A percentile compares a stretch with the other conserved stretches of the same genome.
phyloP scores from a whole-genome alignment of 371 early-diverging fungal genomes.

The Mucor piriformis region DNA sequence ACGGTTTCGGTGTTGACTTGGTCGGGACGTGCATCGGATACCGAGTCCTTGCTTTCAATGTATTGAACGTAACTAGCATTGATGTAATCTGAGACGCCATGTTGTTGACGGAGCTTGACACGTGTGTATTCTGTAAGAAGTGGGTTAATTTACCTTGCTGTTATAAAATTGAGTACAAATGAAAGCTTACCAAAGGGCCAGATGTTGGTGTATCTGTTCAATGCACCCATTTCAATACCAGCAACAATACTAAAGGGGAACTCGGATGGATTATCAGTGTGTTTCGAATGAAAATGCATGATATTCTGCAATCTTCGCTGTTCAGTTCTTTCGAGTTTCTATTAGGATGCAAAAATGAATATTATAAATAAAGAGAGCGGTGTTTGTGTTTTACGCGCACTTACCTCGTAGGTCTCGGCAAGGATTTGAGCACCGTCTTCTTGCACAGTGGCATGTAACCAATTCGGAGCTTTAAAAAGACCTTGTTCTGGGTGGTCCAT shows the following conservation, averaged over 20 bases:
- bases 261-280: conserved; percentile 39
- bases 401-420: conserved; percentile 52
- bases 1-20: conserved; percentile 23
- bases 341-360: background rate
- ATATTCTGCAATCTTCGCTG: conserved; percentile 65
- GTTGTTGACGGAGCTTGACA: conserved; percentile 38
- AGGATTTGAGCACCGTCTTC: conserved; percentile 38
- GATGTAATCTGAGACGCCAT: conserved; percentile 73
- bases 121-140: conserved; percentile 56
- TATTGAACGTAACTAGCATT: conserved; percentile 69
- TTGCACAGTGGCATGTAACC: conserved; percentile 32
- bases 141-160: conserved; percentile 9
- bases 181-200: conserved; percentile 68
- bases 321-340: conserved; percentile 63
- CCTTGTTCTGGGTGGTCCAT: conserved; percentile 1
- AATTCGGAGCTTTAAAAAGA: conserved; percentile 28
- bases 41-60: conserved; percentile 47
- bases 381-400: conserved; percentile 29
- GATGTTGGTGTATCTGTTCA: conserved; percentile 80
- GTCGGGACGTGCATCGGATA: conserved; percentile 77
- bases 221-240: conserved; percentile 66
- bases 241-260: conserved; percentile 65
- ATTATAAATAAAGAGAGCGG: background rate
- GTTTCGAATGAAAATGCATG: conserved; percentile 60
- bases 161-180: background rate